Evolutionary conservation across 78 protist species (phyloP).

Genomic region (Speleostelium caveatum): DNA sequence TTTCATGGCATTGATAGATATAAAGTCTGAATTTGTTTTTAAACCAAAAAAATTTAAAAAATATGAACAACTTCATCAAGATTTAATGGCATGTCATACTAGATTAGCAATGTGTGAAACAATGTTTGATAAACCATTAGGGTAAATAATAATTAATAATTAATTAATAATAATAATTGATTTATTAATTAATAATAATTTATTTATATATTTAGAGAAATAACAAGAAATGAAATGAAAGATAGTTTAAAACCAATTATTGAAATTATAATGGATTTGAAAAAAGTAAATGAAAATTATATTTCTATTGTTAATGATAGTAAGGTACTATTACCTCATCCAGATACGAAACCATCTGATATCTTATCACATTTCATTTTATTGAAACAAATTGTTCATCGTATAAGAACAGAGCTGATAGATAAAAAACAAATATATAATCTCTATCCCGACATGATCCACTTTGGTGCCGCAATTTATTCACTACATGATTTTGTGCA

Average conservation of each 20-base stretch:
- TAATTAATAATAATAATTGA: neutral
- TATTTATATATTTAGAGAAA: neutral
- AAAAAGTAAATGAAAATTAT: constrained; percentile 5
- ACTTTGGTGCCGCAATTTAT: constrained; percentile 54
- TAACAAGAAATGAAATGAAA: neutral
- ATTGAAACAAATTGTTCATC: neutral
- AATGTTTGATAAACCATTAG: constrained; percentile 4
- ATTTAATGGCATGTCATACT: constrained; percentile 2
- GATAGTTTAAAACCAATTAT: neutral
- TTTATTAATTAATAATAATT: neutral
- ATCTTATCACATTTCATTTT: too few species aligned
- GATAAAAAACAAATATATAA: constrained; percentile 12
- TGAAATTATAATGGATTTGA: neutral
- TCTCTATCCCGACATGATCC: constrained; percentile 67
- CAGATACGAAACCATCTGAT: neutral
- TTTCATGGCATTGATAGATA: neutral
- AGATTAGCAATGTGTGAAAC: constrained; percentile 23
- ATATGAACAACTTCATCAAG: neutral
- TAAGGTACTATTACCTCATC: too few species aligned
- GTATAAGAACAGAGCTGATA: neutral
- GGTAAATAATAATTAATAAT: too few species aligned
- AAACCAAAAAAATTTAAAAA: neutral
- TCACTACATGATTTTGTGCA: constrained; percentile 26
- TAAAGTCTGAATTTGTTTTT: neutral
- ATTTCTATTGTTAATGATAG: neutral